These are phyloP conservation scores for Scedosporium minutisporum DNA, from an alignment of 2,329 filamentous ascomycete genomes.

Conservation along the genomic window DNA sequence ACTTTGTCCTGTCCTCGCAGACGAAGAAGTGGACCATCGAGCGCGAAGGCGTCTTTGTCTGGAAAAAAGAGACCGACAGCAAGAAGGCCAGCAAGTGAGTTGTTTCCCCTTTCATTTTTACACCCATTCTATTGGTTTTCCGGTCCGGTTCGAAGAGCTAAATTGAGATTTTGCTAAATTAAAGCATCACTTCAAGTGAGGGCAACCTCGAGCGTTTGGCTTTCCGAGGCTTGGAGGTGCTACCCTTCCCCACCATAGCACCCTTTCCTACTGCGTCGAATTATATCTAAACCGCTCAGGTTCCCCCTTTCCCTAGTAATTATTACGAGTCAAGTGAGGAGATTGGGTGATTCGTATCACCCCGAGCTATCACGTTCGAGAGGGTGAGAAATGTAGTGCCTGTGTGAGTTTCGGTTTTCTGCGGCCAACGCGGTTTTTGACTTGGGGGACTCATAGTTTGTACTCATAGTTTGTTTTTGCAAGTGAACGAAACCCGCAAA, in stretches of 20 bases:
- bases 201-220: background rate
- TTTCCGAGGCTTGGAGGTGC: background rate
- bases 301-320: no score
- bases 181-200: background rate
- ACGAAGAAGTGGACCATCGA: slow-evolving; percentile 32
- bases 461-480: no score
- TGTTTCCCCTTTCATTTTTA: background rate
- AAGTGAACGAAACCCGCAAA: no score
- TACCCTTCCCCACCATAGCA: background rate
- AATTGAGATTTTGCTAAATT: background rate
- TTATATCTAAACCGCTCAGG: no score
- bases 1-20: slow-evolving; percentile 26
- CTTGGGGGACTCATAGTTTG: no score
- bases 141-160: background rate
- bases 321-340: no score
- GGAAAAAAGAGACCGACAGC: slow-evolving; percentile 10
- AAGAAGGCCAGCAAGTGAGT: background rate
- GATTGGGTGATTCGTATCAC: no score
- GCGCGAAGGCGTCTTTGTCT: slow-evolving; percentile 34
- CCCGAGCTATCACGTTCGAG: no score
- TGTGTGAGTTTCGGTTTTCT: no score
- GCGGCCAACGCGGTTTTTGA: no score
- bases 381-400: no score
- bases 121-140: background rate
- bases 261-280: no score